Conservation (phyloP, 441 rosid species). For the Pelargonium fulgidum region DNA sequence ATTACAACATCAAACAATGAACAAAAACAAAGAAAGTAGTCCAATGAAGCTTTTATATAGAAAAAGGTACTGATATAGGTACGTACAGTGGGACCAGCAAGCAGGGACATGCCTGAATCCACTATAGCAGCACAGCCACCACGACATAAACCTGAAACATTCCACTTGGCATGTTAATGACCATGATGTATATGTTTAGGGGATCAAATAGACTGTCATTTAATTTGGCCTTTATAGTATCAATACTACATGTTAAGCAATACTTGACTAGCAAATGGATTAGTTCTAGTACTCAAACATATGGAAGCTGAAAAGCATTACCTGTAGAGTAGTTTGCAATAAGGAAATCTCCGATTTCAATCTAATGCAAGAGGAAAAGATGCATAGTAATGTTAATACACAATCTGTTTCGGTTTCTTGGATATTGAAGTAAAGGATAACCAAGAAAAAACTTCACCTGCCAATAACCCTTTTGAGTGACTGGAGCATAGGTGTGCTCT, state of each 20-base stretch:
- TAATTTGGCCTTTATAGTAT: neutral
- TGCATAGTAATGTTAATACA: constrained; percentile 13
- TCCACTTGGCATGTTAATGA: neutral
- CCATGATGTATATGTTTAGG: neutral
- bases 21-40: neutral
- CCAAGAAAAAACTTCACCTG: constrained; percentile 36
- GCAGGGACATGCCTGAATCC: constrained; percentile 76
- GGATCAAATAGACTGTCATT: neutral
- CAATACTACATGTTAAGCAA: too few relatives aligned
- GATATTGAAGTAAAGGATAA: neutral
- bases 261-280: too few relatives aligned
- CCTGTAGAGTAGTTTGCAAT: constrained; percentile 54
- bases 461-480: constrained; percentile 71
- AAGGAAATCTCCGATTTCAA: constrained; percentile 61
- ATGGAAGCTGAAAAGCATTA: constrained; percentile 13
- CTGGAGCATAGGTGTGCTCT: constrained; percentile 60
- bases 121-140: constrained; percentile 68
- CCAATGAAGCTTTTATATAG: too few relatives aligned
- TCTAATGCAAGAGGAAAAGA: constrained; percentile 32
- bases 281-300: too few relatives aligned
- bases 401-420: neutral
- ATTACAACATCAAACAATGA: neutral
- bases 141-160: constrained; percentile 45
- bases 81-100: constrained; percentile 72
- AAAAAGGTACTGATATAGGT: neutral